These are phyloP conservation scores for Rhodocollybia butyracea DNA, from an alignment of 768 basidiomycete genomes.

Conservation along the genomic window DNA sequence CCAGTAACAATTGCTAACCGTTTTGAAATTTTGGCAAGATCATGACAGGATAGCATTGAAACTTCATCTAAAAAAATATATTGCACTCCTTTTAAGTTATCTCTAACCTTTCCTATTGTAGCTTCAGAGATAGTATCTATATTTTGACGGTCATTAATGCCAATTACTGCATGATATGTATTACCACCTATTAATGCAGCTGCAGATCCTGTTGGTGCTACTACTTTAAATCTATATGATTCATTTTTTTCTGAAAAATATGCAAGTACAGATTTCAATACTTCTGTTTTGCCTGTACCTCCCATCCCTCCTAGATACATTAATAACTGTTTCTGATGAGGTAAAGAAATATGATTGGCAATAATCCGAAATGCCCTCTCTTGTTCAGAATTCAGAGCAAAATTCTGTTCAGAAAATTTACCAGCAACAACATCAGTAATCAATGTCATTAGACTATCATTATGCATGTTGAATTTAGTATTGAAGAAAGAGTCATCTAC, in stretches of 20 bases:
- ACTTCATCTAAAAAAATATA: slow-evolving; percentile 29
- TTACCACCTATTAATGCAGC: slow-evolving; percentile 30
- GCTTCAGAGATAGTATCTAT: not conserved
- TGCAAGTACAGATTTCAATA: slow-evolving; percentile 20
- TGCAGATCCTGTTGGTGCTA: slow-evolving; percentile 31
- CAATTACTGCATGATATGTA: slow-evolving; percentile 33
- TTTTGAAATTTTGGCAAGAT: slow-evolving; percentile 13
- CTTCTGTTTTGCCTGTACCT: slow-evolving; percentile 28
- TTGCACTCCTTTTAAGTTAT: slow-evolving; percentile 12
- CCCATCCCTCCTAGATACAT: slow-evolving; percentile 25
- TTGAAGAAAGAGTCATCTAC: not conserved
- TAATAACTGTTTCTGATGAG: slow-evolving; percentile 2
- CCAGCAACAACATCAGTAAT: no score
- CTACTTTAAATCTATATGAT: slow-evolving; percentile 16
- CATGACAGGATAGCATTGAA: slow-evolving; percentile 23
- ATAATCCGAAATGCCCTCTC: slow-evolving; percentile 12
- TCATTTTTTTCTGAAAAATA: slow-evolving; percentile 21
- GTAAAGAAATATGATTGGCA: slow-evolving; percentile 5
- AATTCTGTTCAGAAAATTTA: not conserved
- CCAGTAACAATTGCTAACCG: slow-evolving; percentile 7
- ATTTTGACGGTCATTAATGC: slow-evolving; percentile 14
- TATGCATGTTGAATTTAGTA: not conserved
- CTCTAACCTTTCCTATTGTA: not conserved
- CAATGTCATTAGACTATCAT: not conserved
- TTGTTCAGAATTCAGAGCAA: slow-evolving; percentile 11